A percentile compares a stretch with the other conserved stretches of the same genome.
These are phyloP conservation scores for Microthyrium microscopicum DNA, from an alignment of 2,329 filamentous ascomycete genomes.

Conservation along the genomic window DNA sequence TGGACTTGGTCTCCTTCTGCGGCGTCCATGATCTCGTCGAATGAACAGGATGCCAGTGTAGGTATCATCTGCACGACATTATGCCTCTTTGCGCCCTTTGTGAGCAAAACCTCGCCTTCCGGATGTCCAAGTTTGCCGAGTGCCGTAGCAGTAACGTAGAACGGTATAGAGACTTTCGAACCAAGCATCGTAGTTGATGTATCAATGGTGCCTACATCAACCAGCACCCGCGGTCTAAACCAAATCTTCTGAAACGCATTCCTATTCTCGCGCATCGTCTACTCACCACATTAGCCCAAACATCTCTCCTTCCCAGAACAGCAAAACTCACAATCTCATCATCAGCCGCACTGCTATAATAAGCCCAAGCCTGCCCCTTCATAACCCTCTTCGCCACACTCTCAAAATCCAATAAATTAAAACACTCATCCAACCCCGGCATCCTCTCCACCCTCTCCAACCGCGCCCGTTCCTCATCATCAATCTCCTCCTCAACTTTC, in stretches of 20 bases:
- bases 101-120: constrained; percentile 86
- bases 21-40: constrained; percentile 92
- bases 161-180: constrained; percentile 65
- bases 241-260: constrained; percentile 90
- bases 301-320: neutral
- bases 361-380: constrained; percentile 95
- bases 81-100: constrained; percentile 67
- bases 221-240: constrained; percentile 81
- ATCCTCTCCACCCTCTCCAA: constrained; percentile 56
- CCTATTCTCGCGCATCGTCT: constrained; percentile 94
- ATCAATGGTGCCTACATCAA: constrained; percentile 79
- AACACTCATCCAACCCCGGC: constrained; percentile 73
- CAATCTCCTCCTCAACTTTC: constrained; percentile 45
- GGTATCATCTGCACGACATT: constrained; percentile 97
- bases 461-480: constrained; percentile 57
- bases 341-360: constrained; percentile 87
- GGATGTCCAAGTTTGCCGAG: constrained; percentile 87
- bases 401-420: constrained; percentile 92
- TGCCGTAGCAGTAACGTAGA: constrained; percentile 93
- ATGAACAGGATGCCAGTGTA: constrained; percentile 87
- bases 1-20: constrained; percentile 65
- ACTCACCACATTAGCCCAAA: constrained; percentile 6
- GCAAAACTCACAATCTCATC: constrained; percentile 55
- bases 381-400: constrained; percentile 76
- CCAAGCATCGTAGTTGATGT: constrained; percentile 88